These are phyloP conservation scores for Colletotrichum liaoningense DNA, from an alignment of 2,329 filamentous ascomycete species.

Conservation along the genomic window DNA sequence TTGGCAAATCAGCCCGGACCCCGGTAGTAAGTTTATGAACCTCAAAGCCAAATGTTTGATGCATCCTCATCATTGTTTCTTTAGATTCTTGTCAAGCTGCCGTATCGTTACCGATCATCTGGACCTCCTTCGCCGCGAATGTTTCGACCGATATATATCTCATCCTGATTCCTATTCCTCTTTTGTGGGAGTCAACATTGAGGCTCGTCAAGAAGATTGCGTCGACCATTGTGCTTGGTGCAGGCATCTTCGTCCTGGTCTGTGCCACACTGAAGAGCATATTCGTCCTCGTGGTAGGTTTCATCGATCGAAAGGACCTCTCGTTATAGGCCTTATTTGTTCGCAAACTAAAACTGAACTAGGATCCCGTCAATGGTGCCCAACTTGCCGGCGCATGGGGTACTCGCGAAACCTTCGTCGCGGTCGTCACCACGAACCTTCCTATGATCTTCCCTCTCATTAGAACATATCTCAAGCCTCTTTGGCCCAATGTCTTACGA, in stretches of 20 bases:
- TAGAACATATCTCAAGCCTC: slow-evolving; percentile 50
- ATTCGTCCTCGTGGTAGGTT: slow-evolving; percentile 49
- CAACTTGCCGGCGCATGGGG: slow-evolving; percentile 55
- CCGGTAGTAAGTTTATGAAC: slow-evolving; percentile 57
- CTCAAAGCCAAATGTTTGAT: background rate
- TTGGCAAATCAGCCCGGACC: slow-evolving; percentile 70
- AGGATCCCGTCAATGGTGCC: slow-evolving; percentile 55
- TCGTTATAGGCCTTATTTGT: background rate
- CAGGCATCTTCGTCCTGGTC: slow-evolving; percentile 52
- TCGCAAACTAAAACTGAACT: background rate
- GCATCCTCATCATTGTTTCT: slow-evolving; percentile 10
- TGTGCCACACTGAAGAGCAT: slow-evolving; percentile 51
- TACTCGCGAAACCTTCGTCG: slow-evolving; percentile 56
- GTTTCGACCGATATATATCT: slow-evolving; percentile 68
- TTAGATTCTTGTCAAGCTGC: slow-evolving; percentile 62
- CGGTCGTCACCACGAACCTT: slow-evolving; percentile 55
- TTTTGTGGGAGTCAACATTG: slow-evolving; percentile 54
- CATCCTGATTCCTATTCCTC: slow-evolving; percentile 67
- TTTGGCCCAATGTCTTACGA: slow-evolving; percentile 44
- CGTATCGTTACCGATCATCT: slow-evolving; percentile 62
- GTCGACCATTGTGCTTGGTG: slow-evolving; percentile 49
- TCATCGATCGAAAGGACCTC: background rate
- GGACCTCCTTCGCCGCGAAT: slow-evolving; percentile 63
- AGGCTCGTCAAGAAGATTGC: slow-evolving; percentile 50
- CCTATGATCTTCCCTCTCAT: slow-evolving; percentile 59